Evolutionary conservation across 208 protist species (phyloP).

Genomic region (Trichomonas vaginalis): DNA sequence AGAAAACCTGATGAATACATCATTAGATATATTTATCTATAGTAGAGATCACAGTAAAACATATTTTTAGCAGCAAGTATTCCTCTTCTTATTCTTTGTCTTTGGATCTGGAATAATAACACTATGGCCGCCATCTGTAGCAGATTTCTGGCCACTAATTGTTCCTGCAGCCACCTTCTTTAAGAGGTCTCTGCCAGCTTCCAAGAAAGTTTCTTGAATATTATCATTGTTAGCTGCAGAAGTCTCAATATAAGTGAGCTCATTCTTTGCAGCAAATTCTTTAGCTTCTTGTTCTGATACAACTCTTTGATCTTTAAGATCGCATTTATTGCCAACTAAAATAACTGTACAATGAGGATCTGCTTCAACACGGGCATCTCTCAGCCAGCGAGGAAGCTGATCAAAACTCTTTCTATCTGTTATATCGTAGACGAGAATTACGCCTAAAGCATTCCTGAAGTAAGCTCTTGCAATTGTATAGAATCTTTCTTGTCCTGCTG

Average conservation of each 20-base stretch:
- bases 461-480: constrained; percentile 3
- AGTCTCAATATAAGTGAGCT: not conserved
- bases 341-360: not conserved
- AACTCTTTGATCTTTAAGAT: not conserved
- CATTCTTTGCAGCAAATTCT: not conserved
- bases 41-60: too few species aligned
- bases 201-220: not conserved
- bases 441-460: not conserved
- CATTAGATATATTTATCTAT: too few species aligned
- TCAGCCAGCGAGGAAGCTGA: not conserved
- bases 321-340: not conserved
- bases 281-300: not conserved
- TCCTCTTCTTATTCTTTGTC: not conserved
- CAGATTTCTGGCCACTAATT: not conserved
- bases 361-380: not conserved
- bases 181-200: not conserved
- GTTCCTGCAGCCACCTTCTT: not conserved
- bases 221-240: not conserved
- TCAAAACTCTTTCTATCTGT: constrained; percentile 3
- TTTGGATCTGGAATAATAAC: not conserved
- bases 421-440: not conserved
- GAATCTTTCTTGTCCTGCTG: not conserved
- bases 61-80: not conserved
- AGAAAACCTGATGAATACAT: too few species aligned
- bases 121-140: not conserved